phyloP scores from a whole-genome alignment of 345 rosid species.

The Garcia nutans region DNA sequence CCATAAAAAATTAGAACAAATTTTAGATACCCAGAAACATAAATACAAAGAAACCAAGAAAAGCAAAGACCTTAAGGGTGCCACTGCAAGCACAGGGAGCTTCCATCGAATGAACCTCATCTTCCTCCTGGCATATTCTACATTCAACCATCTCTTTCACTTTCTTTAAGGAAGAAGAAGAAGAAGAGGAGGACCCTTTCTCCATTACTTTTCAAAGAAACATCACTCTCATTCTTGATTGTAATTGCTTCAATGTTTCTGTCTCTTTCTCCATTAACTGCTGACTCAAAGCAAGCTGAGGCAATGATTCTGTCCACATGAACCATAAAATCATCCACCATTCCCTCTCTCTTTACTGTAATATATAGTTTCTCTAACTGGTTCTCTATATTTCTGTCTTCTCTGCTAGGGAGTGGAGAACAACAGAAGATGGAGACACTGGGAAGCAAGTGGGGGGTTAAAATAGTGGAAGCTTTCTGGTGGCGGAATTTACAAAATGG shows the following conservation, averaged over 20 bases:
- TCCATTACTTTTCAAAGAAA: conserved; percentile 16
- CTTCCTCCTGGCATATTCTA: conserved; percentile 72
- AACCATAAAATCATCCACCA: conserved; percentile 54
- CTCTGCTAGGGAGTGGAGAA: background rate
- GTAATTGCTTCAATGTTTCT: background rate
- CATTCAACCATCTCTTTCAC: conserved; percentile 47
- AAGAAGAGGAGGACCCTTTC: conserved; percentile 37
- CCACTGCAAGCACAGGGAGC: conserved; percentile 70
- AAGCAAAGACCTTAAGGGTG: conserved; percentile 54
- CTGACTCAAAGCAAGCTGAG: conserved; percentile 35
- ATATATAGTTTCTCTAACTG: background rate
- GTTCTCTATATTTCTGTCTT: background rate
- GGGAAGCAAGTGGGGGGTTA: conserved; percentile 4
- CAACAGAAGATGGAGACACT: background rate
- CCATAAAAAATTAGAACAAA: background rate
- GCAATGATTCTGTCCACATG: conserved; percentile 40
- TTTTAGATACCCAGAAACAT: background rate
- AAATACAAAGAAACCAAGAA: background rate
- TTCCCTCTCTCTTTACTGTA: conserved; percentile 2
- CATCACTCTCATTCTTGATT: background rate
- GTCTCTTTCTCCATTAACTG: conserved; percentile 8
- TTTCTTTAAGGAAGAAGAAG: conserved; percentile 14
- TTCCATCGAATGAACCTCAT: conserved; percentile 43
- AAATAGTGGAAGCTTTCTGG: conserved; percentile 7
- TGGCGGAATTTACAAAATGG: conserved; percentile 40